Evolutionary conservation across 2,329 filamentous ascomycete genomes (phyloP), one percentile per base, ranked within the genome.

Genomic region (Fusarium sp.): DNA sequence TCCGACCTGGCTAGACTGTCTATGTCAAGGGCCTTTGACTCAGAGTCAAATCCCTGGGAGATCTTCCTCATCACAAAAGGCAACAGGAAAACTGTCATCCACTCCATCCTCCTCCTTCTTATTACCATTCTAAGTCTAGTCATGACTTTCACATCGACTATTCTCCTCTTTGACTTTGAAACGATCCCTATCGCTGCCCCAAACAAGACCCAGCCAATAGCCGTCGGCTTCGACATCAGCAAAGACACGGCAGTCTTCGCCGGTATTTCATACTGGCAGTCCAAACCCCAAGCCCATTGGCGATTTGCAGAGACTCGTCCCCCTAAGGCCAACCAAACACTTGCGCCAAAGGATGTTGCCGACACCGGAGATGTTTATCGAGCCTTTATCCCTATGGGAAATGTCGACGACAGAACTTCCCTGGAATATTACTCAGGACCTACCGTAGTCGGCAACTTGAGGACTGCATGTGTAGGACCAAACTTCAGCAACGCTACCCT

Each of bases 131-230:
- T 62, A 0, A 48, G 29, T 0, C 33, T 60, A 4, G 18, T 24
- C 1, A 70, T 50, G 8, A 70, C 39, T 0, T 53, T 70, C 0
- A 57, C 53, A 11, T 70, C 66, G 0, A 64, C 66, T 0, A 53
- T 70, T 4, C 28, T 70, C 0, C 68, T 70, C 5, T 55, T 37
- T 6, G 66, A 70, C 6, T 70, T 70, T 0, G 20, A 23, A 2
- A 31, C 41, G 2, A 13, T 26, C 2, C 28, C 42, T 0, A 33
- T 63, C 6, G 41, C 48, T 2, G 38, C 38, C 2, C 61, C 26
- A 0, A 47, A 20, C 12, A 12, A 4, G 8, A 18, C 24, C 0
- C 11, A 21, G 10, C n/a, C 31, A 0, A 63, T 56, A 2, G 5
- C 18, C 3, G 6, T 63, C 11, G 60, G 60, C 1, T 29, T 62